Conservation (phyloP, 805 yeast genomes). For the Myxozyma kluyveri region DNA sequence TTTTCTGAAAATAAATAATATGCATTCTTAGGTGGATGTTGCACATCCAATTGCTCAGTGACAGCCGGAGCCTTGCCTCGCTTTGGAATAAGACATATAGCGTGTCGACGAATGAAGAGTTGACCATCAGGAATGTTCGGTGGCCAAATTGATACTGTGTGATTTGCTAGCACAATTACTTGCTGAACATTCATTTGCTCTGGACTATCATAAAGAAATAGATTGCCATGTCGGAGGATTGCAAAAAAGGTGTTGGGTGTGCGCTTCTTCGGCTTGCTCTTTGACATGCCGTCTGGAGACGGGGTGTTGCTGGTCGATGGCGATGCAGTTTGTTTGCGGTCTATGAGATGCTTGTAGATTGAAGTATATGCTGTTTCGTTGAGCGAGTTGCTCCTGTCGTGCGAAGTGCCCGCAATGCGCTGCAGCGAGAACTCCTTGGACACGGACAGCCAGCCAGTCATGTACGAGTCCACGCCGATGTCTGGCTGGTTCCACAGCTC, state of each 20-base stretch:
- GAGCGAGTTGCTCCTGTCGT: slow-evolving; percentile 33
- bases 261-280: slow-evolving; percentile 38
- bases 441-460: slow-evolving; percentile 78
- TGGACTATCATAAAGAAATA: slow-evolving; percentile 78
- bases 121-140: slow-evolving; percentile 68
- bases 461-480: slow-evolving; percentile 61
- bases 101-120: slow-evolving; percentile 73
- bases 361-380: slow-evolving; percentile 60
- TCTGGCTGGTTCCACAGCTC: slow-evolving; percentile 54
- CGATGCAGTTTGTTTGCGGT: slow-evolving; percentile 19
- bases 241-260: slow-evolving; percentile 36
- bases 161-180: slow-evolving; percentile 71
- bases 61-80: slow-evolving; percentile 33
- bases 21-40: slow-evolving; percentile 39
- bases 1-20: slow-evolving; percentile 72
- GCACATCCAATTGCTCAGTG: background rate
- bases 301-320: background rate
- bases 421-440: slow-evolving; percentile 57
- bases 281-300: slow-evolving; percentile 38
- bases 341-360: slow-evolving; percentile 52
- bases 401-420: slow-evolving; percentile 28
- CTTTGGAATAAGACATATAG: slow-evolving; percentile 60
- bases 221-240: slow-evolving; percentile 68
- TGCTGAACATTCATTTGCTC: slow-evolving; percentile 63
- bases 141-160: slow-evolving; percentile 83